phyloP scores from a whole-genome alignment of 768 basidiomycete genomes.

The Cubamyces lactineus region DNA sequence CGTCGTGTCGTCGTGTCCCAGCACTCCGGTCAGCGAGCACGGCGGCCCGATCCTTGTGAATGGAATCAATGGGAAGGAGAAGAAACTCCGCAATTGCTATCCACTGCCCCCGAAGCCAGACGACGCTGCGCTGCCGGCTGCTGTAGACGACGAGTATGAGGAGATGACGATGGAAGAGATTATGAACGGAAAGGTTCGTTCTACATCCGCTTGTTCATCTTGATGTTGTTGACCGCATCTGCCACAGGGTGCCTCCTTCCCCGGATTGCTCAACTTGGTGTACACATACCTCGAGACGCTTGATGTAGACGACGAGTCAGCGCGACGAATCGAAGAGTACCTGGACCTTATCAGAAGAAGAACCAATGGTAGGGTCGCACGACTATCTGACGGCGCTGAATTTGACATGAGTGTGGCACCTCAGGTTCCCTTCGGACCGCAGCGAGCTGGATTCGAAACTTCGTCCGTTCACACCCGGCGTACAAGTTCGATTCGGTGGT shows the following conservation, averaged over 20 bases:
- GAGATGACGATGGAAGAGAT: conserved; percentile 94
- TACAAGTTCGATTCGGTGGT: conserved; percentile 96
- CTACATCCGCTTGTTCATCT: not conserved
- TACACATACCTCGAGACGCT: conserved; percentile 85
- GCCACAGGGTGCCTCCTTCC: conserved; percentile 64
- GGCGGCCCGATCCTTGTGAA: conserved; percentile 19
- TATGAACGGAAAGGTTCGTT: conserved; percentile 83
- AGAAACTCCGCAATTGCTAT: conserved; percentile 74
- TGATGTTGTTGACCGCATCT: not conserved
- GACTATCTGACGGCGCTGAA: not conserved
- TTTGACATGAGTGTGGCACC: not conserved
- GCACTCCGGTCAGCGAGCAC: conserved; percentile 30
- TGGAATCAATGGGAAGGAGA: conserved; percentile 52
- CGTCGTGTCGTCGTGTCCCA: conserved; percentile 27
- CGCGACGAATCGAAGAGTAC: conserved; percentile 70
- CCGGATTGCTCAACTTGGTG: conserved; percentile 81
- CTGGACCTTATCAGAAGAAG: conserved; percentile 77
- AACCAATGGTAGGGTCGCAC: conserved; percentile 66
- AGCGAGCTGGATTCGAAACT: conserved; percentile 92
- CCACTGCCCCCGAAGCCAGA: conserved; percentile 58
- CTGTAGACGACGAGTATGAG: conserved; percentile 82
- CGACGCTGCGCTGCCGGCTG: conserved; percentile 43
- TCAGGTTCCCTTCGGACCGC: conserved; percentile 81
- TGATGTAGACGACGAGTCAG: conserved; percentile 67
- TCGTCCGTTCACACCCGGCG: conserved; percentile 87